Evolutionary conservation across 257 asterid species (phyloP).

Genomic region (Asclepias syriaca): DNA sequence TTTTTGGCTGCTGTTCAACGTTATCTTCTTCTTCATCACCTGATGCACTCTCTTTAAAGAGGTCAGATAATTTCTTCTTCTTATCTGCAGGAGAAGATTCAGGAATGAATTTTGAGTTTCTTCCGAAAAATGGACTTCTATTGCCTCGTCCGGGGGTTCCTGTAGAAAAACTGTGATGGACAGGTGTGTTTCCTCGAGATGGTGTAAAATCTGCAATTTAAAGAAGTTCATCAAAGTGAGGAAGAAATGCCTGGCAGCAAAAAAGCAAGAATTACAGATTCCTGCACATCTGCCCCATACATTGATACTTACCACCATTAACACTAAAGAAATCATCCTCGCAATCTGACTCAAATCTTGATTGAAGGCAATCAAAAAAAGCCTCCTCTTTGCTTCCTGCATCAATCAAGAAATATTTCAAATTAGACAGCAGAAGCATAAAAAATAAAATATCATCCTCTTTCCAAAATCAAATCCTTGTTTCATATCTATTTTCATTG

Average conservation of each 20-base stretch:
- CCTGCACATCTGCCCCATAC: background rate
- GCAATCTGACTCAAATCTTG: slow-evolving; percentile 75
- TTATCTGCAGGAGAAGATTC: slow-evolving; percentile 39
- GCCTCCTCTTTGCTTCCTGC: slow-evolving; percentile 74
- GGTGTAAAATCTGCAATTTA: slow-evolving; percentile 57
- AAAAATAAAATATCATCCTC: background rate
- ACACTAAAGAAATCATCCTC: slow-evolving; percentile 79
- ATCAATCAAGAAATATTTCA: slow-evolving; percentile 11
- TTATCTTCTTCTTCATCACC: slow-evolving; percentile 16
- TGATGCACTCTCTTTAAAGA: slow-evolving; percentile 49
- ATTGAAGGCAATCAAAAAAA: slow-evolving; percentile 57
- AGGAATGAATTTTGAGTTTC: slow-evolving; percentile 8
- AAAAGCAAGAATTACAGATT: background rate
- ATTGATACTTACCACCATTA: slow-evolving; percentile 59
- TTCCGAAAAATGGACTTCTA: slow-evolving; percentile 16
- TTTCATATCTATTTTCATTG: background rate
- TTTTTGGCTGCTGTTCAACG: slow-evolving; percentile 11
- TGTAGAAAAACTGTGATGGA: slow-evolving; percentile 36
- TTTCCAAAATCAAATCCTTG: background rate
- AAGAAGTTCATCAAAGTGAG: background rate
- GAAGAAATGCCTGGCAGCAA: background rate
- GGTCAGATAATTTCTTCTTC: slow-evolving; percentile 53
- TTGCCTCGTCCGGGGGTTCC: slow-evolving; percentile 22
- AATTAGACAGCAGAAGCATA: background rate
- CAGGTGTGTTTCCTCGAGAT: slow-evolving; percentile 67